Conservation (phyloP, 768 basidiomycete species). For the Ramaria rubella region DNA sequence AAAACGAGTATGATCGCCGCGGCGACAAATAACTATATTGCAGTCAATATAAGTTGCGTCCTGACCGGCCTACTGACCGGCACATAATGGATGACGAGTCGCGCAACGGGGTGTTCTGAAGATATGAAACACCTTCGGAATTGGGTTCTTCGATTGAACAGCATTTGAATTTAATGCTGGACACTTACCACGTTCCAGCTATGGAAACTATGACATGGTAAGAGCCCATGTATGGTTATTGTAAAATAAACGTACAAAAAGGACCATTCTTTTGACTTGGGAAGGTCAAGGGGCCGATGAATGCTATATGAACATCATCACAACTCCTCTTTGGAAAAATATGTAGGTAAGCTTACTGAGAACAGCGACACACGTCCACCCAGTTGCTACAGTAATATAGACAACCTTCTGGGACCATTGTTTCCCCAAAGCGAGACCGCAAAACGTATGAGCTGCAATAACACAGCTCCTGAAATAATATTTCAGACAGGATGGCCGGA, state of each 20-base stretch:
- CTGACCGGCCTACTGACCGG: neutral
- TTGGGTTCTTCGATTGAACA: neutral
- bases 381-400: neutral
- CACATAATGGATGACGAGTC: constrained; percentile 1
- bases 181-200: constrained; percentile 1
- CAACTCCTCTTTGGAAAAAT: too few relatives aligned
- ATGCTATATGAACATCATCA: neutral
- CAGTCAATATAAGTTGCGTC: neutral
- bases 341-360: constrained; percentile 1
- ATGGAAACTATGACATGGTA: neutral
- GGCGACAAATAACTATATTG: neutral
- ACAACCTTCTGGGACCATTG: constrained; percentile 1
- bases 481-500: neutral
- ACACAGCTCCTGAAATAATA: neutral
- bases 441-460: neutral
- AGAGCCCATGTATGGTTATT: neutral
- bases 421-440: neutral
- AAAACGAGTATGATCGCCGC: neutral
- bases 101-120: neutral
- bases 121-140: constrained; percentile 3
- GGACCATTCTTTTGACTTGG: neutral
- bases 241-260: constrained; percentile 1
- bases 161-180: too few relatives aligned
- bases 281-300: neutral
- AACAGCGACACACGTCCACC: neutral